phyloP scores from a whole-genome alignment of 306 rosid species.

The Biancaea sappan region DNA sequence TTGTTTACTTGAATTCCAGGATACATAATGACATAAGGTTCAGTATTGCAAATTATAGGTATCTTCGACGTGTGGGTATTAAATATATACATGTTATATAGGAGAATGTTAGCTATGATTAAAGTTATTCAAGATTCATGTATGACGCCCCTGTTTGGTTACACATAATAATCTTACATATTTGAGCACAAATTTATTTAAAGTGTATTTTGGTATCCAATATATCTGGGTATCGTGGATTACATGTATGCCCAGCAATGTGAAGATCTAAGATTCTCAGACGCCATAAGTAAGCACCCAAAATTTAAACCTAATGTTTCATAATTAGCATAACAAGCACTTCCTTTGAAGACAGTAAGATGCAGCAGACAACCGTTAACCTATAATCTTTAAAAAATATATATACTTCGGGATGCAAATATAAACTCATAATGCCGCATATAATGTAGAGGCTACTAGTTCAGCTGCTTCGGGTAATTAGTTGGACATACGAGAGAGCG shows the following conservation, averaged over 20 bases:
- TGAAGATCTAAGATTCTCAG: neutral
- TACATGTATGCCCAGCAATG: slow-evolving; percentile 3
- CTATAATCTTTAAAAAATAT: neutral
- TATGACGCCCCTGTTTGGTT: neutral
- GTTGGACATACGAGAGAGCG: neutral
- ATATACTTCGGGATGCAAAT: neutral
- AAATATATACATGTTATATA: neutral
- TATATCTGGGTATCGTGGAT: neutral
- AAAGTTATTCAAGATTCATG: slow-evolving; percentile 7
- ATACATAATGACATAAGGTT: too few species aligned
- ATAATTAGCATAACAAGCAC: neutral
- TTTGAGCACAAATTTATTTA: neutral
- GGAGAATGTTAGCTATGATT: neutral
- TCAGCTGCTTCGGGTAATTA: neutral
- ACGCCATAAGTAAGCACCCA: neutral
- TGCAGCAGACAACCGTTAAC: neutral
- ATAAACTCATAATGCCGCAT: neutral
- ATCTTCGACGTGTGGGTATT: neutral
- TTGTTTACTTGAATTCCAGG: neutral
- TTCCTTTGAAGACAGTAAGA: neutral
- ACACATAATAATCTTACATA: neutral
- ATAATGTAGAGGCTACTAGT: neutral
- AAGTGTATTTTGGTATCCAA: neutral
- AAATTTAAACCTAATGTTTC: neutral
- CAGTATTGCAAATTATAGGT: neutral